Evolutionary conservation across 805 yeast genomes (phyloP).

Genomic region (Starmerella potacharoeniae): DNA sequence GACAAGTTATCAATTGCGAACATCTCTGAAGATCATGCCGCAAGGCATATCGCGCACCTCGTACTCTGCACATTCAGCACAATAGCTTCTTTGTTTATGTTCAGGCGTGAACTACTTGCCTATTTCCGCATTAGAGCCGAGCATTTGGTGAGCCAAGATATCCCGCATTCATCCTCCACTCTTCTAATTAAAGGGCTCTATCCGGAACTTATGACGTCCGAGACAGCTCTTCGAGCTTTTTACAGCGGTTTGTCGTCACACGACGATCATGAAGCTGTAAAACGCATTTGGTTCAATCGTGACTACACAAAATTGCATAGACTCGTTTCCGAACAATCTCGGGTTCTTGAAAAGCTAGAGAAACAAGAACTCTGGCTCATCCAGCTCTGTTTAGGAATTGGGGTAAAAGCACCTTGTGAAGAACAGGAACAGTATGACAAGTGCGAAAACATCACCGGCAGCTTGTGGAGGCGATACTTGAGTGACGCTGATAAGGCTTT

Average conservation of each 20-base stretch:
- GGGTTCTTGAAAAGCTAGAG: slow-evolving; percentile 33
- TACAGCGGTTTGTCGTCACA: slow-evolving; percentile 36
- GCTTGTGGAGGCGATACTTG: slow-evolving; percentile 36
- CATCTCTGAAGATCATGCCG: slow-evolving; percentile 42
- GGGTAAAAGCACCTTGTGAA: neutral
- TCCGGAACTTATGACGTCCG: slow-evolving; percentile 39
- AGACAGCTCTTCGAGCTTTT: slow-evolving; percentile 39
- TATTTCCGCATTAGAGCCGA: slow-evolving; percentile 41
- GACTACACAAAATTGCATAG: slow-evolving; percentile 33
- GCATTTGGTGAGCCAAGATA: slow-evolving; percentile 27
- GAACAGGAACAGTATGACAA: neutral
- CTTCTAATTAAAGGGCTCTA: slow-evolving; percentile 10
- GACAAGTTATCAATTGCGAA: slow-evolving; percentile 65
- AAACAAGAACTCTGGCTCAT: slow-evolving; percentile 32
- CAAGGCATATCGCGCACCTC: slow-evolving; percentile 51
- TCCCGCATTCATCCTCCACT: slow-evolving; percentile 7
- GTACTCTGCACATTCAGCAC: slow-evolving; percentile 46
- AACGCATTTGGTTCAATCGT: slow-evolving; percentile 49
- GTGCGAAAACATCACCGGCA: slow-evolving; percentile 17
- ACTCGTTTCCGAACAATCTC: slow-evolving; percentile 27
- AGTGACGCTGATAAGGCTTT: slow-evolving; percentile 37
- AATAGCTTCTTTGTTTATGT: slow-evolving; percentile 42
- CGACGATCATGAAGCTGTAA: slow-evolving; percentile 37
- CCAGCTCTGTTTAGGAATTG: slow-evolving; percentile 23
- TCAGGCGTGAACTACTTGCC: slow-evolving; percentile 45